Conservation (phyloP, 768 basidiomycete genomes). For the Auricularia sp. region DNA sequence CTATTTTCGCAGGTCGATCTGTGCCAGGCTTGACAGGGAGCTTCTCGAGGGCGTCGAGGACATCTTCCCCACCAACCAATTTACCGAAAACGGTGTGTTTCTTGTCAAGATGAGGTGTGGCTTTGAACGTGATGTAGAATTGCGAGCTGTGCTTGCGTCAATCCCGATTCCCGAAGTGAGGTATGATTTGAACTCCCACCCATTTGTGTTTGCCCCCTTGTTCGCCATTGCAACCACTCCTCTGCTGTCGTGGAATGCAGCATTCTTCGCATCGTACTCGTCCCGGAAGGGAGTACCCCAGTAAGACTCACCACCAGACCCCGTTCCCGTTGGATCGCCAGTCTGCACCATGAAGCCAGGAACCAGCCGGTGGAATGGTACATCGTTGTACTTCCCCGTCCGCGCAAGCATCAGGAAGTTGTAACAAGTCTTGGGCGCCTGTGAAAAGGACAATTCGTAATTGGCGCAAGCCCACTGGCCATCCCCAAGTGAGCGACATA, state of each 20-base stretch:
- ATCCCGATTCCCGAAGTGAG: not conserved
- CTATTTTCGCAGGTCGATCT: constrained; percentile 75
- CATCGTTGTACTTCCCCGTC: constrained; percentile 81
- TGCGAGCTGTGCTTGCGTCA: constrained; percentile 63
- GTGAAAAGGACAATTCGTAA: constrained; percentile 71
- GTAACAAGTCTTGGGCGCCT: constrained; percentile 97
- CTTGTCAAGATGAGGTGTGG: constrained; percentile 76
- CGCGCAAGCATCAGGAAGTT: constrained; percentile 93
- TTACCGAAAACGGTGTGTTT: constrained; percentile 97
- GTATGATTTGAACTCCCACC: constrained; percentile 22
- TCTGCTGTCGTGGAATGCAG: constrained; percentile 75
- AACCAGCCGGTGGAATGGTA: constrained; percentile 84
- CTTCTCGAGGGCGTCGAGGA: constrained; percentile 74
- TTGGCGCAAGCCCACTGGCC: constrained; percentile 1
- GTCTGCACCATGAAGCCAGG: constrained; percentile 99
- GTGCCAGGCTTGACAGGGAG: constrained; percentile 74
- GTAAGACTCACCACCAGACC: constrained; percentile 80
- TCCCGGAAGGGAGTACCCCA: constrained; percentile 97
- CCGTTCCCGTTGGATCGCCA: constrained; percentile 94
- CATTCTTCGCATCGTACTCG: constrained; percentile 79
- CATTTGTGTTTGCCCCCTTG: constrained; percentile 83
- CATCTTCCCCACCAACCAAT: constrained; percentile 89
- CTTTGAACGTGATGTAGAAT: constrained; percentile 84
- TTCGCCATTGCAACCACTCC: constrained; percentile 94
- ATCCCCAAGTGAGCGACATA: constrained; percentile 24